phyloP scores from a whole-genome alignment of 768 basidiomycete species.

The Pleurotus ostreatus region DNA sequence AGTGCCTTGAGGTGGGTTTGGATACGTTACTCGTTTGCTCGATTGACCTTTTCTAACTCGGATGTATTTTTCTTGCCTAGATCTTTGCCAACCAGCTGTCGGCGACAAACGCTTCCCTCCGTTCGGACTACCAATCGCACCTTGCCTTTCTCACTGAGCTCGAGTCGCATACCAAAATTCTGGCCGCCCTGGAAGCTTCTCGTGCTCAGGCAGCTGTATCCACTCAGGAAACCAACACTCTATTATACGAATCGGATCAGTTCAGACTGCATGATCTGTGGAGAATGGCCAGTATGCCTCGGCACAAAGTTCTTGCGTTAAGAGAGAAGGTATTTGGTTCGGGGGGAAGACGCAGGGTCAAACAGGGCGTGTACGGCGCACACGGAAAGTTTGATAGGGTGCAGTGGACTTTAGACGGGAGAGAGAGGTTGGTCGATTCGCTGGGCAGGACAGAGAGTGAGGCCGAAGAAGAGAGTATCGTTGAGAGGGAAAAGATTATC shows the following conservation, averaged over 20 bases:
- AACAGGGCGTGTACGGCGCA: constrained; percentile 48
- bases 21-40: not conserved
- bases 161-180: constrained; percentile 39
- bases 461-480: constrained; percentile 62
- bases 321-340: constrained; percentile 68
- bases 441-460: constrained; percentile 74
- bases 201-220: constrained; percentile 47
- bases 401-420: constrained; percentile 69
- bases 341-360: constrained; percentile 41
- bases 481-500: constrained; percentile 15
- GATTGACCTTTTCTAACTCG: no score
- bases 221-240: constrained; percentile 58
- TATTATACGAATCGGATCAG: constrained; percentile 70
- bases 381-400: constrained; percentile 59
- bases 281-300: constrained; percentile 56
- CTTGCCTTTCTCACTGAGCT: constrained; percentile 42
- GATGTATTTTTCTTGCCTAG: constrained; percentile 18
- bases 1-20: constrained; percentile 48
- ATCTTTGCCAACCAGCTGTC: constrained; percentile 51
- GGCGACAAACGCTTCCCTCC: constrained; percentile 51
- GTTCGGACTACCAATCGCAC: constrained; percentile 55
- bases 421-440: constrained; percentile 57
- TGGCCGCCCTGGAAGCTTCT: constrained; percentile 49
- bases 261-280: constrained; percentile 64
- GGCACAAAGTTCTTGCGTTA: constrained; percentile 60